Evolutionary conservation across 257 asterid species (phyloP).

Genomic region (Solanum virginianum): DNA sequence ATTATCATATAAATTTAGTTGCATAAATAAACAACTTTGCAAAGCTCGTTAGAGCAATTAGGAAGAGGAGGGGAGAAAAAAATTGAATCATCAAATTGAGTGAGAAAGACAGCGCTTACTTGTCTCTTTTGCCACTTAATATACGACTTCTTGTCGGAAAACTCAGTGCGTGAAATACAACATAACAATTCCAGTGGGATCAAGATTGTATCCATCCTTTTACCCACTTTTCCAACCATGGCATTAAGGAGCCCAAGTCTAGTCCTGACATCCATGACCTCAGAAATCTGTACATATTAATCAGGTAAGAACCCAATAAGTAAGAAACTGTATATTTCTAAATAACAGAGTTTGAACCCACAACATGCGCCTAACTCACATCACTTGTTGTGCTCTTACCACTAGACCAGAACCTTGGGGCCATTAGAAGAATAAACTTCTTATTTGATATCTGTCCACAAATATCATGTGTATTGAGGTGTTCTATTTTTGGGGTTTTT

Average conservation of each 20-base stretch:
- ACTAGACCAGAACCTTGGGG: neutral
- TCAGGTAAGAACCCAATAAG: constrained; percentile 4
- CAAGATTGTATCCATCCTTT: constrained; percentile 89
- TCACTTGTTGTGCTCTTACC: neutral
- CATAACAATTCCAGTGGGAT: constrained; percentile 85
- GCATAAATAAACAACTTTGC: neutral
- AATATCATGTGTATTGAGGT: neutral
- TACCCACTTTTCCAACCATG: constrained; percentile 93
- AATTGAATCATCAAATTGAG: neutral
- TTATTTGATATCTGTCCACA: neutral
- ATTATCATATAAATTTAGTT: neutral
- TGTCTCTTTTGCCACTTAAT: constrained; percentile 99
- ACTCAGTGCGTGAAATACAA: constrained; percentile 89
- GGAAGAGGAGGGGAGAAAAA: neutral
- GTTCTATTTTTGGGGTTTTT: too few species aligned
- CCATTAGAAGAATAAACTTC: neutral
- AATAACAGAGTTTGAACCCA: neutral
- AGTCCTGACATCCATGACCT: constrained; percentile 81
- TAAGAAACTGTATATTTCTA: neutral
- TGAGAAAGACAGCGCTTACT: constrained; percentile 38
- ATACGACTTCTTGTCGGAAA: constrained; percentile 88
- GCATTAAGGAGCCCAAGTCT: constrained; percentile 90
- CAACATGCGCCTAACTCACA: neutral
- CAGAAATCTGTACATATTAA: constrained; percentile 57
- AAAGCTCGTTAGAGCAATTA: neutral